Conservation (phyloP, 2,329 filamentous ascomycete species). For the Colletotrichum caudatum region DNA sequence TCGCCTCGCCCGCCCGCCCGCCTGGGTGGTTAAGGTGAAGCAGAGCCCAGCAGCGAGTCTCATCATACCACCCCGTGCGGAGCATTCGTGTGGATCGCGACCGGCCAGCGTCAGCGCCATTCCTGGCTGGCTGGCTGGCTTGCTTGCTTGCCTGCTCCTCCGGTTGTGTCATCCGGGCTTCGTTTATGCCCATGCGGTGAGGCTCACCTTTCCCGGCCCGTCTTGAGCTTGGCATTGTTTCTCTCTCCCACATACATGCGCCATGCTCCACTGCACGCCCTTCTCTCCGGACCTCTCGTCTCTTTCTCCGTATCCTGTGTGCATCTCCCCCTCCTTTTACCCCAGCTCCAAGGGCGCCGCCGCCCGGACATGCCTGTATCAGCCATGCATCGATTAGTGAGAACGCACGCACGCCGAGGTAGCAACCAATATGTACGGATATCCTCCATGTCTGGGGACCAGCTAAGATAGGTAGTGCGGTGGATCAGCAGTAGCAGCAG, state of each 20-base stretch:
- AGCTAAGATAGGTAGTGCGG: neutral
- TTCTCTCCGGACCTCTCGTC: neutral
- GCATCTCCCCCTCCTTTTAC: neutral
- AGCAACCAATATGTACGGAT: slow-evolving; percentile 6
- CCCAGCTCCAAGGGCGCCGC: slow-evolving; percentile 12
- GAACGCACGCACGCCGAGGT: neutral
- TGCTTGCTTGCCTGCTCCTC: slow-evolving; percentile 4
- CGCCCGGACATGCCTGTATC: neutral
- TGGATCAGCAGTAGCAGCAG: slow-evolving; percentile 13
- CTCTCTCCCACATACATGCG: neutral
- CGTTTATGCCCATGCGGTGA: neutral
- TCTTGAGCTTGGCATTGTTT: slow-evolving; percentile 25
- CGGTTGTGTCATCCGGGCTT: slow-evolving; percentile 7
- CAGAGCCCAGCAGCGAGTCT: neutral
- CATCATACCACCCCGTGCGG: neutral
- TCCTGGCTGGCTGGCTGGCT: slow-evolving; percentile 2
- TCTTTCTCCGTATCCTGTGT: neutral
- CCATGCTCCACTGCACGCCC: slow-evolving; percentile 17
- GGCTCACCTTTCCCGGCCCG: slow-evolving; percentile 8
- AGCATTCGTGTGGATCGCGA: slow-evolving; percentile 14
- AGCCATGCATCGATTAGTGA: neutral
- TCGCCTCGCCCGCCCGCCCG: neutral
- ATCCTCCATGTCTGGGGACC: neutral
- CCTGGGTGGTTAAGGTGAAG: slow-evolving; percentile 8
- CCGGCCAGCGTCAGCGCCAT: slow-evolving; percentile 12